Conservation (phyloP, 345 rosid species). For the Rhodamnia rubescens region DNA sequence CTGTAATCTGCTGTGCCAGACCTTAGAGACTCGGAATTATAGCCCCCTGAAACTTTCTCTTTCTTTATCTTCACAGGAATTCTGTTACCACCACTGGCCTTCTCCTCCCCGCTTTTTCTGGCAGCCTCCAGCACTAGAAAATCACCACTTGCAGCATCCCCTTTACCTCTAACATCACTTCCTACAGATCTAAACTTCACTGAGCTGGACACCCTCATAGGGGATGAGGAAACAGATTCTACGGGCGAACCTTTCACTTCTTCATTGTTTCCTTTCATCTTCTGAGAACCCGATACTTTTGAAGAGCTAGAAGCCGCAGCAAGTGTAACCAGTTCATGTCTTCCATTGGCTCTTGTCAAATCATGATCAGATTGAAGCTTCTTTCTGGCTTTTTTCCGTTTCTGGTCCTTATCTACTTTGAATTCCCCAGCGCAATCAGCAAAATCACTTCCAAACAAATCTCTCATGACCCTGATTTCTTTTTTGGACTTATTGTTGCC, state of each 20-base stretch:
- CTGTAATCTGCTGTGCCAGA: background rate
- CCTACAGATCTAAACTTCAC: slow-evolving; percentile 17
- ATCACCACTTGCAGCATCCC: slow-evolving; percentile 11
- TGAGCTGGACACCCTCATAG: slow-evolving; percentile 15
- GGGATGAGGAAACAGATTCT: slow-evolving; percentile 47
- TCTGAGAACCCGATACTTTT: slow-evolving; percentile 36
- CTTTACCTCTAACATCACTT: slow-evolving; percentile 12
- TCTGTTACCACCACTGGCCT: slow-evolving; percentile 10
- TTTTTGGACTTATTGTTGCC: slow-evolving; percentile 8
- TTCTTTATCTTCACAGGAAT: slow-evolving; percentile 1
- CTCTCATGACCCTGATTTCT: background rate
- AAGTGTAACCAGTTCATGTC: slow-evolving; percentile 24
- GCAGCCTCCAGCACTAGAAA: slow-evolving; percentile 7
- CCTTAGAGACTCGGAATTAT: slow-evolving; percentile 4
- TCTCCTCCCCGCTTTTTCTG: slow-evolving; percentile 18
- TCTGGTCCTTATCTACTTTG: slow-evolving; percentile 10
- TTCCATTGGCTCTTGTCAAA: slow-evolving; percentile 20
- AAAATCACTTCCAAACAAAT: slow-evolving; percentile 10
- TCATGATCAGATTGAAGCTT: slow-evolving; percentile 8
- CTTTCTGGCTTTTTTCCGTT: slow-evolving; percentile 6
- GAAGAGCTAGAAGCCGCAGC: slow-evolving; percentile 55
- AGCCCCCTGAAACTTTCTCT: slow-evolving; percentile 12
- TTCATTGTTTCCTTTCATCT: slow-evolving; percentile 12
- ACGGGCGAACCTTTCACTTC: slow-evolving; percentile 38
- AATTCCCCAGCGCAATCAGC: slow-evolving; percentile 19